Conservation (phyloP, 1,139 yeast species). For the Debaryomyces udenii region DNA sequence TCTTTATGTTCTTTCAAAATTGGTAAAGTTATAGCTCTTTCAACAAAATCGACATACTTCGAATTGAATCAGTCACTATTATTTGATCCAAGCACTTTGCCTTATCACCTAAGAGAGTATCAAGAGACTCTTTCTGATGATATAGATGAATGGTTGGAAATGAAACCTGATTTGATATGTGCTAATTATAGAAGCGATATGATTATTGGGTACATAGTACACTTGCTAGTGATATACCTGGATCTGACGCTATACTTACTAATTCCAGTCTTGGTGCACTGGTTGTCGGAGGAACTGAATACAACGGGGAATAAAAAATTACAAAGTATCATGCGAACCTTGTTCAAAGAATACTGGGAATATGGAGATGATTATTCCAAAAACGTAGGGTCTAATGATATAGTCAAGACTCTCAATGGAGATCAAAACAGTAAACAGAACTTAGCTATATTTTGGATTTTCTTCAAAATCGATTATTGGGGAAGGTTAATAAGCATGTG, state of each 20-base stretch:
- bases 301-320: constrained; percentile 11
- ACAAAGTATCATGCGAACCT: constrained; percentile 15
- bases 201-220: constrained; percentile 39
- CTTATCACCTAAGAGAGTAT: constrained; percentile 24
- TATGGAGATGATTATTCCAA: constrained; percentile 21
- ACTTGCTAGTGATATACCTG: constrained; percentile 39
- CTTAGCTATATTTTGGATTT: constrained; percentile 30
- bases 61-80: constrained; percentile 34
- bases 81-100: constrained; percentile 36
- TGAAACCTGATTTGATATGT: constrained; percentile 32
- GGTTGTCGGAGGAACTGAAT: constrained; percentile 34
- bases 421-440: constrained; percentile 14
- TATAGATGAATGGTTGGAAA: constrained; percentile 42
- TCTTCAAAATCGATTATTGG: constrained; percentile 37
- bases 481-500: constrained; percentile 22
- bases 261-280: constrained; percentile 40
- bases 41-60: constrained; percentile 39
- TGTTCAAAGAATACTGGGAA: constrained; percentile 35
- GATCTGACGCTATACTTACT: constrained; percentile 31
- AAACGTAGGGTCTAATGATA: constrained; percentile 19
- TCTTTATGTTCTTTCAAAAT: constrained; percentile 32
- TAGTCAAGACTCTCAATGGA: constrained; percentile 23
- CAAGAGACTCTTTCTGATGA: constrained; percentile 32
- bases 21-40: constrained; percentile 38
- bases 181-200: constrained; percentile 26